Evolutionary conservation across 2,329 filamentous ascomycete genomes (phyloP), one percentile per base, ranked within the genome.

Genomic region (Aspergillus ustus): DNA sequence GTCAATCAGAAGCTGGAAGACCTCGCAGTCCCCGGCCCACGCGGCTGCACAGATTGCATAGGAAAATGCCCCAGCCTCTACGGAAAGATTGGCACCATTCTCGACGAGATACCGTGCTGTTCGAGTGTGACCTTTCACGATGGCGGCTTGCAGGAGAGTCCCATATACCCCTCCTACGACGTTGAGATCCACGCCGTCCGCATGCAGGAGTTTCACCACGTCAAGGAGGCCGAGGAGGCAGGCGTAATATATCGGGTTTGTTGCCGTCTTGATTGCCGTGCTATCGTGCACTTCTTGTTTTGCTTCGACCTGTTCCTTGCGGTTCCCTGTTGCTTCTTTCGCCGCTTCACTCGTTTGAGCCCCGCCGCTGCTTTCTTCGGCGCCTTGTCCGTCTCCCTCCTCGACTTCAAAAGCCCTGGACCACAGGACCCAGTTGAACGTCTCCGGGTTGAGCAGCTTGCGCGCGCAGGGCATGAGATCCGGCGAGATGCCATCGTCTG

Each of bases 1-100:
- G 29, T 52, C 49, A 37, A 52, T 37, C 28, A 52, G 49, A 37
- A 52, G n/a, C 49, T 52, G n/a, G 29, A 52, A 34, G 28, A 19
- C 37, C n/a, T 34, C 28, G 15, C 22, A 5, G 49, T 52, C n/a
- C 4, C 49, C 49, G 37, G 28, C 49, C 29, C 28, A 40, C 17
- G 49, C 49, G 4, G 49, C 29, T 48, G 45, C 28, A 8, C 28
- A 22, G 8, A 52, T 52, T 1, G 49, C 17, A 37, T 52, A 20
- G 7, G 25, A 20, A 52, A 37, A 37, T 13, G 5, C 15, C n/a
- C 49, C n/a, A 13, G 7, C 28, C 29, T 34, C 3, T 19, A 52
- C 17, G 29, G 17, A 9, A 7, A 52, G 9, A n/a, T 52, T 29
- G 29, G 49, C 49, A 17, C 49, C 49, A 20, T 20, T 37, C 17